phyloP scores from a whole-genome alignment of 2,329 filamentous ascomycete species.

The Lasiodiplodia theobromae region DNA sequence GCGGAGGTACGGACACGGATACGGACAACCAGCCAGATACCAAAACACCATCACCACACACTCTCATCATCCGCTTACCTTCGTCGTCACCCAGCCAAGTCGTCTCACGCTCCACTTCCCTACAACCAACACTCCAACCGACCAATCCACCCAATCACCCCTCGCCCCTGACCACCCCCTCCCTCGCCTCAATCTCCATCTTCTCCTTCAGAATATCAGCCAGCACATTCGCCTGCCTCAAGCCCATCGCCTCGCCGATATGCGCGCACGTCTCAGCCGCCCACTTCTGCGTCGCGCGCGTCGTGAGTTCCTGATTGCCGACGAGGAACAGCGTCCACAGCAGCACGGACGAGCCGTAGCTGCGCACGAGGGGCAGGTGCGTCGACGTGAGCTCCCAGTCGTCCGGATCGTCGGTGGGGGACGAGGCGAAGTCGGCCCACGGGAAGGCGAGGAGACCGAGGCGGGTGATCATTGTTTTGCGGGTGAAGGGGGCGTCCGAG shows the following conservation, averaged over 20 bases:
- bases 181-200: background rate
- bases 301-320: constrained; percentile 40
- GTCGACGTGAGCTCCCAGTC: constrained; percentile 21
- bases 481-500: background rate
- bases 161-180: background rate
- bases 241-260: constrained; percentile 60
- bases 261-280: constrained; percentile 61
- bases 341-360: constrained; percentile 41
- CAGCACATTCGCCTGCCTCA: constrained; percentile 44
- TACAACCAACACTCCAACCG: background rate
- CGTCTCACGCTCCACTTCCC: too few relatives aligned
- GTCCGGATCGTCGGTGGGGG: background rate
- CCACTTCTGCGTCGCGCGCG: constrained; percentile 37
- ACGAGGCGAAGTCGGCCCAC: constrained; percentile 7
- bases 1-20: too few relatives aligned
- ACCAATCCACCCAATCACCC: background rate
- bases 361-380: constrained; percentile 41
- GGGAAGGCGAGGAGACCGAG: constrained; percentile 33
- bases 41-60: too few relatives aligned
- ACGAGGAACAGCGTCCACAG: constrained; percentile 45
- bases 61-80: too few relatives aligned
- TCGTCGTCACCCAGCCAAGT: too few relatives aligned
- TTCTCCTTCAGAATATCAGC: constrained; percentile 34
- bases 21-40: too few relatives aligned
- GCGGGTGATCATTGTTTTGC: background rate